phyloP scores from a whole-genome alignment of 192 early-diverging fungal genomes.

The Martensiomyces pterosporus region DNA sequence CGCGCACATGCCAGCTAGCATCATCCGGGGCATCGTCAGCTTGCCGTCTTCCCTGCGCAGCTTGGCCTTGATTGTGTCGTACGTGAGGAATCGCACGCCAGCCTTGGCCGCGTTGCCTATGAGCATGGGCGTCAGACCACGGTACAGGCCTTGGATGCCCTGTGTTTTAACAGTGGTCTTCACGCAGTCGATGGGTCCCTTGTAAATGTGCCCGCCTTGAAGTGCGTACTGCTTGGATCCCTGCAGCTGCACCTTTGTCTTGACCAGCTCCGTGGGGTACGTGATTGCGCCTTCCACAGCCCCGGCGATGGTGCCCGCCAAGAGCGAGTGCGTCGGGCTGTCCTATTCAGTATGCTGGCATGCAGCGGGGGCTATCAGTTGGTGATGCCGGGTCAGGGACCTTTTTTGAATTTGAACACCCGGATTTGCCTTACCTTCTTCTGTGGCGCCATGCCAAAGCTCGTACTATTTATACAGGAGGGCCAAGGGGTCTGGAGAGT shows the following conservation, averaged over 20 bases:
- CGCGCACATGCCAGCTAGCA: constrained; percentile 81
- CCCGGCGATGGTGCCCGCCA: constrained; percentile 84
- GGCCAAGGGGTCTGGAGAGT: no score
- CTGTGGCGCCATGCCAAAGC: no score
- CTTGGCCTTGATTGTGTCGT: constrained; percentile 74
- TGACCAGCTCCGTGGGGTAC: constrained; percentile 95
- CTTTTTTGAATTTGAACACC: no score
- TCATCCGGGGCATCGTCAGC: constrained; percentile 58
- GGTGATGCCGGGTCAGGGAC: no score
- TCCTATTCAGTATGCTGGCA: constrained; percentile 9
- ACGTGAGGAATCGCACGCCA: constrained; percentile 87
- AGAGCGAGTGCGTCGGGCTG: constrained; percentile 59
- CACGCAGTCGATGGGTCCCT: constrained; percentile 79
- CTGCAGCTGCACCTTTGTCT: constrained; percentile 94
- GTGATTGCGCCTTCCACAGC: constrained; percentile 87
- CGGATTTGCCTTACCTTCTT: no score
- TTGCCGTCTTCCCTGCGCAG: constrained; percentile 72
- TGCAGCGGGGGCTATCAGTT: no score
- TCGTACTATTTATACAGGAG: no score
- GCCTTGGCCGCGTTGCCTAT: constrained; percentile 91
- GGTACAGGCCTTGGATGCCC: constrained; percentile 77
- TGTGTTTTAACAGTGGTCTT: constrained; percentile 64
- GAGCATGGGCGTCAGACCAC: constrained; percentile 83
- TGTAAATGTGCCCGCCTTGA: constrained; percentile 51
- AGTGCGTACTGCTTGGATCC: constrained; percentile 37